Evolutionary conservation across 2,329 filamentous ascomycete genomes (phyloP).

Genomic region (Colletotrichum neosansevieriae): DNA sequence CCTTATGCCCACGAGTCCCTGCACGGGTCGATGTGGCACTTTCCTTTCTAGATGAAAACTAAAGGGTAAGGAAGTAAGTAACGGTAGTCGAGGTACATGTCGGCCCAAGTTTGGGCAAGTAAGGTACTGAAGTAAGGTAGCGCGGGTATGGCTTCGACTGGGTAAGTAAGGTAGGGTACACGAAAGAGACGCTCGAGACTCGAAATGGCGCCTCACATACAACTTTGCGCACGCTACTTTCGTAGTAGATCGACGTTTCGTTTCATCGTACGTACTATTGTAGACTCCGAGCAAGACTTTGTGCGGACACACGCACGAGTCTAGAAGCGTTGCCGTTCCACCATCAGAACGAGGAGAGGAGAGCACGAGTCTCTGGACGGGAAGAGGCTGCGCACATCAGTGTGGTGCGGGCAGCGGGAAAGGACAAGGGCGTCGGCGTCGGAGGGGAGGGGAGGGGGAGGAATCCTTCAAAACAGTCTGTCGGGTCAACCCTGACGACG

Average conservation of each 20-base stretch:
- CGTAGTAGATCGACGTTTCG: neutral
- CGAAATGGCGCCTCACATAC: constrained; percentile 8
- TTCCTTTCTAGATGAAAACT: neutral
- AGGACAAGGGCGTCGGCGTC: constrained; percentile 17
- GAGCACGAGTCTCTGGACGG: neutral
- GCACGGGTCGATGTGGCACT: constrained; percentile 31
- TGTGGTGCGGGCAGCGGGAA: too few relatives aligned
- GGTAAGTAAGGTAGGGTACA: neutral
- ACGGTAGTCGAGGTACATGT: constrained; percentile 20
- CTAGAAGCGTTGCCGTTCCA: neutral
- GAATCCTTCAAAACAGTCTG: constrained; percentile 40
- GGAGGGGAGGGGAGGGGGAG: constrained; percentile 27
- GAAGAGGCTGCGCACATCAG: too few relatives aligned
- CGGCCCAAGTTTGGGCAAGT: constrained; percentile 14
- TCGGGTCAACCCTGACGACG: constrained; percentile 39
- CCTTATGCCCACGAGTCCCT: constrained; percentile 13
- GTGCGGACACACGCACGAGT: neutral
- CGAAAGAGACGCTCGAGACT: constrained; percentile 3
- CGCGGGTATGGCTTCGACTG: neutral
- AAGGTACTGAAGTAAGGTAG: neutral
- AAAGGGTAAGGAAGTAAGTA: neutral
- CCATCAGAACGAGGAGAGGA: constrained; percentile 8
- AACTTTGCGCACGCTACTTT: neutral
- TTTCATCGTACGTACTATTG: too few relatives aligned
- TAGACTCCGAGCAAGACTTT: neutral